Evolutionary conservation across 2,329 filamentous ascomycete genomes (phyloP), one percentile per base, ranked within the genome.

Genomic region (Diaporthe longicolla): DNA sequence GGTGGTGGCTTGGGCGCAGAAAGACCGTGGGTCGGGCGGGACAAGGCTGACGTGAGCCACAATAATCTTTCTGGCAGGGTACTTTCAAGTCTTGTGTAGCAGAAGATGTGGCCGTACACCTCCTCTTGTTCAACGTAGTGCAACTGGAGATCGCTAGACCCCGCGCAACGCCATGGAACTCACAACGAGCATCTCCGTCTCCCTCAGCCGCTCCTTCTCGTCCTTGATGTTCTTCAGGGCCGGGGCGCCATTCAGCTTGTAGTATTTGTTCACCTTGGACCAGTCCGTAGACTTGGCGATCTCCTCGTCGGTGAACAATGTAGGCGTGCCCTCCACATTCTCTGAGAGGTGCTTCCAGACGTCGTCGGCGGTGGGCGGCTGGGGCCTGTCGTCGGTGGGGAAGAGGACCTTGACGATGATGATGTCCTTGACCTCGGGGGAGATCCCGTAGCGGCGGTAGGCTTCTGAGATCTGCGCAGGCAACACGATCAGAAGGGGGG

Each of bases 381-480:
- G 82, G 8, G 86, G 84, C 61, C 85, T 82, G 45, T 83, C 81
- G 3, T 80, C 79, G 61, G 85, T 83, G 0, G 86, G 85, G 21
- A 88, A 86, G 13, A 92, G 88, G 32, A 98, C 87, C 81, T 98
- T 98, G 79, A 98, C 87, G 9, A 94, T 91, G 3, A 98, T 85
- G n/a, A 99, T 83, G 77, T 92, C 84, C 58, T 88, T 92, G 3
- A 93, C 97, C 15, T 87, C 85, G 17, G 94, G 90, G 0, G 89
- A 87, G 73, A 98, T 92, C 63, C 97, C 97, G 80, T 97, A 98
- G 71, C 93, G 92, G 43, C 94, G 93, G 83, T 98, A 98, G 0
- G 95, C 93, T 78, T 98, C 95, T 69, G 95, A 90, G 80, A 99
- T 98, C 95, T 97, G 78, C 61, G 29, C 15, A 24, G 21, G 9